Evolutionary conservation across 495 filamentous ascomycete genomes (phyloP), one percentile per base, ranked within the genome.

Genomic region (Alectoria sarmentosa): DNA sequence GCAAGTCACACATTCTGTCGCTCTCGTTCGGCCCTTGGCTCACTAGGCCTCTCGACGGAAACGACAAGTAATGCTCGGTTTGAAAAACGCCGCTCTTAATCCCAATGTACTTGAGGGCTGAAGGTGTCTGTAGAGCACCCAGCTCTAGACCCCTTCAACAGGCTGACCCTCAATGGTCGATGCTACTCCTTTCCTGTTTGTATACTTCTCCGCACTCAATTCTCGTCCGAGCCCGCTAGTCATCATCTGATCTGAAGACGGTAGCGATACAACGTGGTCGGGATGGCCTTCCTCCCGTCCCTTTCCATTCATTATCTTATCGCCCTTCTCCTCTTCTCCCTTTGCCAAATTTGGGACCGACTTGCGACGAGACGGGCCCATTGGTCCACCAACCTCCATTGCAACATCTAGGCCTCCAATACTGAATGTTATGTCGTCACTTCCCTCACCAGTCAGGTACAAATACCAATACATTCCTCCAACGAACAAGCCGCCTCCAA

Each of bases 401-500:
- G 67, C 64, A n/a, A 57, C 28, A 62, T 64, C 67, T 23, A 67
- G 41, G 36, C 60, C 37, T 11, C 58, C 57, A 37, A 62, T 6
- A 23, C 62, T 54, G 37, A 67, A 69, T 3, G 54, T 65, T 21
- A 69, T 66, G 21, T 62, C 49, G 7, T 49, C 68, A 23, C 37
- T 38, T 26, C 58, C 65, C 46, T 49, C 55, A 7, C 68, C 65
- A 11, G 58, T 69, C 28, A 69, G 56, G 42, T 69, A 67, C 8
- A 67, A 42, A 58, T 69, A 67, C 65, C 65, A 67, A 36, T 67
- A 67, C 11, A 60, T 54, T 37, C 48, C 64, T n/a, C 48, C 65
- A 19, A 69, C 68, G 28, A 84, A 84, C 4, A 81, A 28, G 5
- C 73, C 78, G 21, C 82, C 82, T 10, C 83, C 84, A n/a, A 88